These are phyloP conservation scores for Daedaleopsis sinensis DNA, from an alignment of 768 basidiomycete species.

Conservation along the genomic window DNA sequence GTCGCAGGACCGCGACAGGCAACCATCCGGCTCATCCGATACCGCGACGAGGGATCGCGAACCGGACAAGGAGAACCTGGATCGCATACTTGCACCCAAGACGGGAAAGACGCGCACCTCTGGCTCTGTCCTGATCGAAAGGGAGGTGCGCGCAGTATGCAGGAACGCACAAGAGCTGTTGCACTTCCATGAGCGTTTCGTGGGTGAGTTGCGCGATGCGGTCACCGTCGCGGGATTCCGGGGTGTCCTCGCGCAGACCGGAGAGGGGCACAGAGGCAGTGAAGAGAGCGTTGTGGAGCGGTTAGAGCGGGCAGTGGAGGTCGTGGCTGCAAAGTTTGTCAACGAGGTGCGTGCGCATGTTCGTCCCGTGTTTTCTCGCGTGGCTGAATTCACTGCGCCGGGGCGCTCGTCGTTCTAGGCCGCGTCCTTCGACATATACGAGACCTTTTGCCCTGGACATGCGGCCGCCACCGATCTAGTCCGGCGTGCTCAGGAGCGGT, in stretches of 20 bases:
- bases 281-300: conserved; percentile 12
- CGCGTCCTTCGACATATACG: conserved; percentile 75
- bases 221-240: conserved; percentile 55
- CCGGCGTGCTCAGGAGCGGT: conserved; percentile 62
- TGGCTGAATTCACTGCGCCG: not conserved
- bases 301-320: conserved; percentile 10
- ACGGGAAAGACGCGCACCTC: conserved; percentile 42
- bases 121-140: conserved; percentile 52
- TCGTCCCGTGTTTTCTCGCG: conserved; percentile 1
- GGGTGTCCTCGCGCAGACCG: conserved; percentile 11
- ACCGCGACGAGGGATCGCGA: conserved; percentile 10
- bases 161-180: conserved; percentile 74
- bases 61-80: conserved; percentile 13
- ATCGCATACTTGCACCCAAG: conserved; percentile 4
- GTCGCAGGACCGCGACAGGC: conserved; percentile 5
- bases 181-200: conserved; percentile 67
- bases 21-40: conserved; percentile 11
- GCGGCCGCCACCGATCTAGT: conserved; percentile 78
- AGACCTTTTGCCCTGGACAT: conserved; percentile 87
- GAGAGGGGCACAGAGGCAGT: not conserved
- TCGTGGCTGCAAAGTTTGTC: conserved; percentile 27
- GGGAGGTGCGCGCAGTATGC: conserved; percentile 59
- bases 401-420: conserved; percentile 49
- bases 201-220: conserved; percentile 53
- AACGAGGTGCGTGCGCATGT: conserved; percentile 24